Percentiles rank a stretch among this genome's conserved stretches.
Conservation (phyloP, 176 grass and related monocot genomes). For the Typha latifolia region DNA sequence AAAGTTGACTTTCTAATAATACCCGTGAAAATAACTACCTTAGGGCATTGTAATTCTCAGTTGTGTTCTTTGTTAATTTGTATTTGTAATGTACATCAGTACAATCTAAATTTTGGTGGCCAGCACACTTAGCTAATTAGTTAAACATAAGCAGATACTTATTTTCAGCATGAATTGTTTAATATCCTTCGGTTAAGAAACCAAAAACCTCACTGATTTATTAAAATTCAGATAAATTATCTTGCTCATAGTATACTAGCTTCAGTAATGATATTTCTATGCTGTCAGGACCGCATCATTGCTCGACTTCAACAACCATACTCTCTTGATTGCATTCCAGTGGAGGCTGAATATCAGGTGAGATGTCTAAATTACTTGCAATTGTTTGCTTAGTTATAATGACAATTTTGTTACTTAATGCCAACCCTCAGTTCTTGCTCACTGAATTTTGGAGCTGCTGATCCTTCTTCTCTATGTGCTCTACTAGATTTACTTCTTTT, state of each 20-base stretch:
- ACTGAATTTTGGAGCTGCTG: neutral
- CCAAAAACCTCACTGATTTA: neutral
- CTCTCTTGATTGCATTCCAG: conserved; percentile 97
- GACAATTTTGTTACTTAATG: neutral
- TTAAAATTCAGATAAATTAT: conserved; percentile 1
- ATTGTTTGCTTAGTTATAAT: no score
- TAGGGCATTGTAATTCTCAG: no score
- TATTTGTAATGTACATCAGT: no score
- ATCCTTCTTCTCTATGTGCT: neutral
- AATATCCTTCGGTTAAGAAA: neutral
- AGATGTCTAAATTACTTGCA: neutral
- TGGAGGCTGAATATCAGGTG: conserved; percentile 99
- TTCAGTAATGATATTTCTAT: conserved; percentile 13
- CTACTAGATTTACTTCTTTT: conserved; percentile 13
- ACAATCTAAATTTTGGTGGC: no score
- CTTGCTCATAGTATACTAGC: neutral
- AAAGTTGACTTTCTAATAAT: no score
- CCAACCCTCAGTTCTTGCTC: conserved; percentile 1
- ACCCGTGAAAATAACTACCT: no score
- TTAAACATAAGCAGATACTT: no score
- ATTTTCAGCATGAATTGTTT: no score
- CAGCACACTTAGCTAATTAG: no score
- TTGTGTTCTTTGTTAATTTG: no score
- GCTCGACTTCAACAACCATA: conserved; percentile 94
- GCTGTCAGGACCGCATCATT: conserved; percentile 91